Percentiles rank a stretch among this genome's conserved stretches.
Conservation (phyloP, 148 eudicot species). For the Nyssa sinensis region DNA sequence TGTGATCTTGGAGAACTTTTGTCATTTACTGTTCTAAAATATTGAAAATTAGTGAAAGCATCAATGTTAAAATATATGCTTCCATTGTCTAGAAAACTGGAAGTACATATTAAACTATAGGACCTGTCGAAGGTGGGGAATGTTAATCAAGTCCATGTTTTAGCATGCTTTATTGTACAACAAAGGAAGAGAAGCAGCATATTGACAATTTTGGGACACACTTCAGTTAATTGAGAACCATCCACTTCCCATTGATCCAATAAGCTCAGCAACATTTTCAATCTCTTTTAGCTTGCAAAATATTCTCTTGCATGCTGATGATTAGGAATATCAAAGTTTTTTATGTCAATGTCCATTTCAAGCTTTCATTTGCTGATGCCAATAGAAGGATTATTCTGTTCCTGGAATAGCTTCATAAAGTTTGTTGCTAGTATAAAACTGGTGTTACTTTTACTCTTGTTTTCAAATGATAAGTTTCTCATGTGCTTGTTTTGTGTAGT, state of each 20-base stretch:
- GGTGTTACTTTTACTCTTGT: background rate
- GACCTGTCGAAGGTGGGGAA: background rate
- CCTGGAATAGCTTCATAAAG: background rate
- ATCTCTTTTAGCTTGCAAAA: background rate
- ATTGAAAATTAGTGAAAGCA: background rate
- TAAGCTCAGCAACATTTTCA: background rate
- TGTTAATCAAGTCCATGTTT: background rate
- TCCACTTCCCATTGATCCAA: background rate
- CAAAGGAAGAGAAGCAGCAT: background rate
- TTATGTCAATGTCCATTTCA: background rate
- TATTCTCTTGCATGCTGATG: background rate
- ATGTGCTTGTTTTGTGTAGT: constrained; percentile 28
- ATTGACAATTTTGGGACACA: background rate
- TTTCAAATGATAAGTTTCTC: background rate
- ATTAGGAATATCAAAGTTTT: background rate
- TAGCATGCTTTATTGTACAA: background rate
- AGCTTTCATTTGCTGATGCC: too few species aligned
- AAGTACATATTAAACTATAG: background rate
- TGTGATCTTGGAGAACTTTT: background rate
- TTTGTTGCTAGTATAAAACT: background rate
- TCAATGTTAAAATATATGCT: background rate
- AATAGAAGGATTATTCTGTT: background rate
- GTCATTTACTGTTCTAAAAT: background rate
- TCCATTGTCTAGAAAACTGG: background rate
- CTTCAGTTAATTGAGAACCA: background rate